Conservation (phyloP, 2,329 filamentous ascomycete species). For the Trichoderma lentiforme region DNA sequence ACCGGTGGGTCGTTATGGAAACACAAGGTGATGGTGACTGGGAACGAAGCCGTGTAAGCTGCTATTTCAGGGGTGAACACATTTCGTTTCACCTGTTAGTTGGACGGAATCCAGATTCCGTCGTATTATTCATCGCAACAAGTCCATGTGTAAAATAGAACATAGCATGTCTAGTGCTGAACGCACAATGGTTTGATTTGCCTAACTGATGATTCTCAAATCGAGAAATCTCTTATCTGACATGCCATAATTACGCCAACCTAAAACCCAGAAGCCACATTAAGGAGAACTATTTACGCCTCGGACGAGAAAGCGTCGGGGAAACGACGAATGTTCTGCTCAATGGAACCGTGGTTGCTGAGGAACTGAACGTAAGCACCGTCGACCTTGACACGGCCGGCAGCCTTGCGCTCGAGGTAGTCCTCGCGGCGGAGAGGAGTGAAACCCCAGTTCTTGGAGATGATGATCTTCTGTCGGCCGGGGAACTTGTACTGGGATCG, state of each 20-base stretch:
- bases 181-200: slow-evolving; percentile 34
- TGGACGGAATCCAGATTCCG: not conserved
- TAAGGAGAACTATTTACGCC: slow-evolving; percentile 43
- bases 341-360: slow-evolving; percentile 82
- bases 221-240: slow-evolving; percentile 37
- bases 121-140: not conserved
- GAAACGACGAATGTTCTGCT: slow-evolving; percentile 89
- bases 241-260: slow-evolving; percentile 46
- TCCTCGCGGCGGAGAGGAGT: slow-evolving; percentile 96
- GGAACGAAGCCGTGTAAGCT: not conserved
- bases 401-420: slow-evolving; percentile 92
- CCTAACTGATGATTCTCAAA: slow-evolving; percentile 33
- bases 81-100: not conserved
- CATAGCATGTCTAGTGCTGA: slow-evolving; percentile 20
- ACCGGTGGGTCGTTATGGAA: not conserved
- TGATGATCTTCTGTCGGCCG: slow-evolving; percentile 99
- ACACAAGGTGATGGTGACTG: not conserved
- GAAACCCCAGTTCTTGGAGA: slow-evolving; percentile 99
- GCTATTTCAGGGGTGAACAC: not conserved
- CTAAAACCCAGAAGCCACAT: slow-evolving; percentile 39
- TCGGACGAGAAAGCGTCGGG: slow-evolving; percentile 76
- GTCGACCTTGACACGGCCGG: slow-evolving; percentile 90
- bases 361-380: slow-evolving; percentile 99
- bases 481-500: slow-evolving; percentile 99
- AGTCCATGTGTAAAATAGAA: not conserved